A percentile compares a stretch with the other conserved stretches of the same genome.
Evolutionary conservation across 2,329 filamentous ascomycete genomes (phyloP).

Genomic region (Fusarium caatingaense): DNA sequence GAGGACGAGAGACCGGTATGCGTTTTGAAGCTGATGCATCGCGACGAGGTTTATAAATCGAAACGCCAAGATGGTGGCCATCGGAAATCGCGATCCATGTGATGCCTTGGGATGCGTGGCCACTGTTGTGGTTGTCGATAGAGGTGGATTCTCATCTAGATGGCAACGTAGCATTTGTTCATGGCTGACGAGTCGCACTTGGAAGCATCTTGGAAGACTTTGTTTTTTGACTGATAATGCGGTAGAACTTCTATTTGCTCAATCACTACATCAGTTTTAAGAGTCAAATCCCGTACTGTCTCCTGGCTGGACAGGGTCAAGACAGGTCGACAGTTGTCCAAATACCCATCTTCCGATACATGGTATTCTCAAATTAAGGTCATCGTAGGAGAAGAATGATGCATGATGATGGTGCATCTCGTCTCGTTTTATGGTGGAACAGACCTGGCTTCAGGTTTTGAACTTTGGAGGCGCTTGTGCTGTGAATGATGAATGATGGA

Average conservation of each 20-base stretch:
- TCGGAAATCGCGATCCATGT: slow-evolving; percentile 22
- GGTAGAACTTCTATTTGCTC: not conserved
- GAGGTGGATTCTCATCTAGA: not conserved
- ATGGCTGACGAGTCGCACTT: slow-evolving; percentile 1
- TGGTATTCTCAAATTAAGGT: not conserved
- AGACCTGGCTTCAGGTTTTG: slow-evolving; percentile 19
- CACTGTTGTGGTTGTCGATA: slow-evolving; percentile 3
- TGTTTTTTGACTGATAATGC: not conserved
- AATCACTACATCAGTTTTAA: not conserved
- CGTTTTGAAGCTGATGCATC: slow-evolving; percentile 19
- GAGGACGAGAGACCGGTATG: slow-evolving; percentile 15
- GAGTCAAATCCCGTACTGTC: not conserved
- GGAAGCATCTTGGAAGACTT: not conserved
- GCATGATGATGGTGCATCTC: slow-evolving; percentile 10
- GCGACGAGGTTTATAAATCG: slow-evolving; percentile 25
- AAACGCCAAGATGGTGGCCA: slow-evolving; percentile 24
- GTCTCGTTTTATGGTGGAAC: slow-evolving; percentile 7
- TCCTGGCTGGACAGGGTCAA: not conserved
- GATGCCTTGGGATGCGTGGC: slow-evolving; percentile 11
- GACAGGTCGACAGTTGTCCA: not conserved
- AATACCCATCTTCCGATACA: not conserved
- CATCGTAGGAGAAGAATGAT: not conserved
- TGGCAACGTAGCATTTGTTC: slow-evolving; percentile 4
- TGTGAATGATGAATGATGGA: slow-evolving; percentile 1
- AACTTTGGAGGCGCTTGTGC: not conserved